Evolutionary conservation across 768 basidiomycete genomes (phyloP), one percentile per base, ranked within the genome.

Genomic region (Calocybe cyanea): DNA sequence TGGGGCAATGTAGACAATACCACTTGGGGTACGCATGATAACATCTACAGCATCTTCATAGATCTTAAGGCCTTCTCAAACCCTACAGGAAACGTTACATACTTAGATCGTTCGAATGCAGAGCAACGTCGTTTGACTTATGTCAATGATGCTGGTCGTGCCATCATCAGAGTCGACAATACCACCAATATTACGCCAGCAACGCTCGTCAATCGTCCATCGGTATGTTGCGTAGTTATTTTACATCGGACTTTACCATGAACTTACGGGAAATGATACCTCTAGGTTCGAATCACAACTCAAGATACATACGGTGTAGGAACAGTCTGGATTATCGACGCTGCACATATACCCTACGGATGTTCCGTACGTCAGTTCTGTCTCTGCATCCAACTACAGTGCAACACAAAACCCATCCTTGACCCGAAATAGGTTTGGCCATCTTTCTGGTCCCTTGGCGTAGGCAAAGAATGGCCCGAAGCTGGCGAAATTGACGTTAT

Each of bases 111-210:
- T 51, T 53, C 61, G 0, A 62, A 69, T 25, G 77, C 66, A 7
- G 49, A 46, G 13, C 36, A 46, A 14, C 58, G 64, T 48, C 58
- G 63, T 1, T 69, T 89, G 6, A 76, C 77, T 6, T 85, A 75
- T 51, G 61, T 85, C 49, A 80, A 83, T 51, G 52, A 54, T 34
- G 71, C 70, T 2, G 77, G 81, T 5, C 74, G 80, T 46, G 81
- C 77, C 5, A 76, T 92, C 49, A 70, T 92, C 38, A 78, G 73
- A 53, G 89, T 91, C 2, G 88, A 89, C 66, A 85, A 88, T 52
- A 69, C 67, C 1, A 78, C 77, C 6, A 67, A 70, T 45, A 74
- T 86, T 2, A 54, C 71, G 1, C 52, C 57, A 19, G 72, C 73
- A 8, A 49, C 53, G n/a, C 45, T 63, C 13, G 57, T 67, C 15